Evolutionary conservation across 2,329 filamentous ascomycete genomes (phyloP).

Genomic region (Sporothrix phasma): DNA sequence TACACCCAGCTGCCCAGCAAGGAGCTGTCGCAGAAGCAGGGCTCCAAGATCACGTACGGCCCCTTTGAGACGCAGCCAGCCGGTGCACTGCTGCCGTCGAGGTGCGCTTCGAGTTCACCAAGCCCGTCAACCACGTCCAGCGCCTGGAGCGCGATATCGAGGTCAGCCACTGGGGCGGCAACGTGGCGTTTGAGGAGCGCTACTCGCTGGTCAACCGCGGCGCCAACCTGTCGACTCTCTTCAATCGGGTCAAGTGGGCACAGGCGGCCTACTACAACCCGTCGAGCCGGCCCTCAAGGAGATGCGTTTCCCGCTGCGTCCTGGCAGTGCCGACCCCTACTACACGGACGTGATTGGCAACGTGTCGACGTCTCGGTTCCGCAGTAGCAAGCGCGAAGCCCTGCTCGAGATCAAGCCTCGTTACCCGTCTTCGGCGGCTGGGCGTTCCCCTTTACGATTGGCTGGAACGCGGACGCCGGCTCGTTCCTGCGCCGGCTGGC

Average conservation of each 20-base stretch:
- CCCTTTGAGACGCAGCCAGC: slow-evolving; percentile 75
- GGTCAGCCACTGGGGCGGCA: slow-evolving; percentile 96
- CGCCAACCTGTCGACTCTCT: slow-evolving; percentile 63
- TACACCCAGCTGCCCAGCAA: slow-evolving; percentile 68
- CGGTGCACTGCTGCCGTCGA: slow-evolving; percentile 59
- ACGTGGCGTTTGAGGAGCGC: slow-evolving; percentile 87
- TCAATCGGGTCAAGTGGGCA: slow-evolving; percentile 69
- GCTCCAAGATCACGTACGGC: slow-evolving; percentile 79
- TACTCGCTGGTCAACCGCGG: slow-evolving; percentile 83
- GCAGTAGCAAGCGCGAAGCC: slow-evolving; percentile 66
- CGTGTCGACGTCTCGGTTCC: slow-evolving; percentile 85
- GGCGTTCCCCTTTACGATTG: slow-evolving; percentile 95
- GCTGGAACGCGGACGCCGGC: slow-evolving; percentile 83
- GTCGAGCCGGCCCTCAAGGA: slow-evolving; percentile 69
- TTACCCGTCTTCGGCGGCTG: slow-evolving; percentile 93
- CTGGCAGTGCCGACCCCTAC: slow-evolving; percentile 78
- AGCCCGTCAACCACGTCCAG: slow-evolving; percentile 72
- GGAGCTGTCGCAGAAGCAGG: slow-evolving; percentile 64
- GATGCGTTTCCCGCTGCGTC: slow-evolving; percentile 66
- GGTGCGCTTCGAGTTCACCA: slow-evolving; percentile 91
- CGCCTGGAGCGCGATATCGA: slow-evolving; percentile 83
- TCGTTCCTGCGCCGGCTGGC: slow-evolving; percentile 58
- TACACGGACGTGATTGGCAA: slow-evolving; percentile 96
- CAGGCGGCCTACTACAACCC: slow-evolving; percentile 65
- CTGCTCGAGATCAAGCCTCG: slow-evolving; percentile 82